Base-by-base conservation (phyloP, 805 yeast species). In the Tetrapisispora nanseiensis region DNA sequence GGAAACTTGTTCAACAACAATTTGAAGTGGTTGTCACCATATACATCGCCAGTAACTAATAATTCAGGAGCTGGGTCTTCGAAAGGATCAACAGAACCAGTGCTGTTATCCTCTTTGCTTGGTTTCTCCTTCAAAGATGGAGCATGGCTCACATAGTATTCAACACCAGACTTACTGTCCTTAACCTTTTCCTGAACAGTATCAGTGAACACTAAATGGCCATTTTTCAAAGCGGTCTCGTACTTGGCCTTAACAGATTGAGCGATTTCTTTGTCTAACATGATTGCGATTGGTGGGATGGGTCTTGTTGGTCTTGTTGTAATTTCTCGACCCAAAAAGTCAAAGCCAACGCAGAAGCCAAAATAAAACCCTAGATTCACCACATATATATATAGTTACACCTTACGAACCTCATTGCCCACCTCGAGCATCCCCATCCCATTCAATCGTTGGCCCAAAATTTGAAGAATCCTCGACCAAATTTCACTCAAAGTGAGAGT, bases 1-100 rank as follows among this genome's bases (percentile, higher is more conserved):
- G 97, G 95, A 61, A 74, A 92, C 62, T 90, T 90, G 69, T 90
- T 90, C 52, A 86, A 72, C 6, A 90, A 75, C 29, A 90, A 62
- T 47, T 77, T 69, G 55, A 80, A 76, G 21, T 74, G 65, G 18
- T 60, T 61, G 4, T 67, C 70, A 22, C 47, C 54, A 11, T 76
- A 75, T 44, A 73, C 70, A 37, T 70, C 70, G 10, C 71, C 71
- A 16, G 76, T 51, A 9, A 89, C 70, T 0, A 86, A 75, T 35
- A 89, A 66, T 44, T 76, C 80, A 6, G 83, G 82, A 50, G 84
- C 95, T 0, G 95, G 90, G 19, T 78, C 74, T 39, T 74, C 72
- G 65, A 92, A 90, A 3, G 97, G 97, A 55, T 86, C 77, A 41
- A 64, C 62, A n/a, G 57, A 59, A 10, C 24, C 62, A n/a, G 57